Conservation (phyloP, 345 rosid species). For the Linum trigynum region DNA sequence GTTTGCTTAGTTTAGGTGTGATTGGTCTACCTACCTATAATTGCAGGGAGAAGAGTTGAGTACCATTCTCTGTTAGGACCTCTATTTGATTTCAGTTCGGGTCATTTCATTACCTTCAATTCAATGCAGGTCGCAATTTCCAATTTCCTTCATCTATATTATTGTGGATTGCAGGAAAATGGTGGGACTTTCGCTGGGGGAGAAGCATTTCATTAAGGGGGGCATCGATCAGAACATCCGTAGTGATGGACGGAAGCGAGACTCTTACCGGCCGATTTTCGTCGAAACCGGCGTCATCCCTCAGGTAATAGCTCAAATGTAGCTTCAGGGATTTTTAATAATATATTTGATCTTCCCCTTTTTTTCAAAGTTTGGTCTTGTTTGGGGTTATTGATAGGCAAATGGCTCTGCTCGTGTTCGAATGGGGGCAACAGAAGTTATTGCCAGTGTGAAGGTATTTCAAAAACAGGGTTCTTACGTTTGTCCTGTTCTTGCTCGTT, state of each 20-base stretch:
- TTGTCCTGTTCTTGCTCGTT: not conserved
- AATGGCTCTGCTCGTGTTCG: constrained; percentile 82
- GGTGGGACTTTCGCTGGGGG: constrained; percentile 76
- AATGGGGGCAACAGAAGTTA: constrained; percentile 75
- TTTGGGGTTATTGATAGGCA: constrained; percentile 35
- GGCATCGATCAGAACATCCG: constrained; percentile 82
- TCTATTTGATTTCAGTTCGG: too few species aligned
- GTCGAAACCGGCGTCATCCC: constrained; percentile 82
- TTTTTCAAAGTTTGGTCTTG: not conserved
- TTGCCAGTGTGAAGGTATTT: constrained; percentile 89
- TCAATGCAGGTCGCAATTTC: too few species aligned
- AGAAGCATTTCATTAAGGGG: constrained; percentile 56
- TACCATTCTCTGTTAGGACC: too few species aligned
- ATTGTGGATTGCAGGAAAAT: constrained; percentile 19
- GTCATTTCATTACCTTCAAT: too few species aligned
- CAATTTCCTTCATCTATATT: too few species aligned
- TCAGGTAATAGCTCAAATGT: constrained; percentile 36
- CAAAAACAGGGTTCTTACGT: not conserved
- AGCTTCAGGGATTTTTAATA: not conserved
- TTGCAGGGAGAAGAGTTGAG: too few species aligned
- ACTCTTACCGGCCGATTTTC: constrained; percentile 51
- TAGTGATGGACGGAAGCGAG: constrained; percentile 62
- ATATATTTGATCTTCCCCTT: not conserved
- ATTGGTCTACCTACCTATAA: too few species aligned
- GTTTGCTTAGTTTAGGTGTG: too few species aligned